Base-by-base conservation (phyloP, 1,139 yeast genomes). In the Candida sp. region DNA sequence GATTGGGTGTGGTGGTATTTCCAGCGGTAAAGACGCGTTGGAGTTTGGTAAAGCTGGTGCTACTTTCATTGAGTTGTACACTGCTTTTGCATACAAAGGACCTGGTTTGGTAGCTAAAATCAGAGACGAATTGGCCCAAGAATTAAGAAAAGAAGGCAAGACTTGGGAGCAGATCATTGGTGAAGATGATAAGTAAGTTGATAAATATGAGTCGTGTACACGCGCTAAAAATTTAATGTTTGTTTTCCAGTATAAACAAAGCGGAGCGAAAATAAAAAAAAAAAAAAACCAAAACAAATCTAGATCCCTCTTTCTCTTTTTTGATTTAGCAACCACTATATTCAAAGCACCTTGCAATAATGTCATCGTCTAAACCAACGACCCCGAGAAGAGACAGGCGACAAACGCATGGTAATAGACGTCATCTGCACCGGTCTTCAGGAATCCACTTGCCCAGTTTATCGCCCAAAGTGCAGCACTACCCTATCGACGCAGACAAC, bases 41-140 rank as follows among this genome's bases (percentile, higher is more conserved):
- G 98, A 93, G 60, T 94, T 88, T 69, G 97, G 96, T 34, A 84
- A 82, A 62, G 97, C 98, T 1, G 99, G 99, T 54, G 98, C 99
- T 11, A 81, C 89, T 33, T 90, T 86, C 63, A 85, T 93, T 44
- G 90, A 93, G 68, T 70, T 91, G 49, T 92, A 92, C 71, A 93
- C 98, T 8, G 85, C 96, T 2, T 90, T 90, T 70, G 98, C 96
- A 1, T 93, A 91, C 73, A 85, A 84, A 63, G 99, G 99, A 1
- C 97, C 98, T 0, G 97, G 96, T 1, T 75, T 90, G 49, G 90
- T 96, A 5, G 83, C 86, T 46, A 84, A 85, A 62, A 81, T 94
- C 58, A 86, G 92, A 63, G 87, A 86, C 60, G 97, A 90, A 62
- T 78, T 93, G 57, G 80, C 84, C 7, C 72, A 65, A 3, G 91